Base-by-base conservation (phyloP, 2,329 filamentous ascomycete species). In the Penicillium verrucosum region DNA sequence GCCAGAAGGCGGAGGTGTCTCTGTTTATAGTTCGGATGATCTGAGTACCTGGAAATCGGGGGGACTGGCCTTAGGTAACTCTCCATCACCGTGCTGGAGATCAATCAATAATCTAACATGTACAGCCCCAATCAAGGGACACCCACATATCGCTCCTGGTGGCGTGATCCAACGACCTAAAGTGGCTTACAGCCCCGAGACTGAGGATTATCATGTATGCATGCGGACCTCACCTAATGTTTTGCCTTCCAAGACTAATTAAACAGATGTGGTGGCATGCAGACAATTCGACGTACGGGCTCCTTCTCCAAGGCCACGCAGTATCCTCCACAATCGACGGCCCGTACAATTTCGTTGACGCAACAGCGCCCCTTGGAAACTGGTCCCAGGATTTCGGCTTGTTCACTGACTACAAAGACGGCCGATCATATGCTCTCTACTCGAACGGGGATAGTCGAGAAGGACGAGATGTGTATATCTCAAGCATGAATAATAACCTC, bases 361-460 rank as follows among this genome's bases (percentile, higher is more conserved):
- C 81, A 1, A 80, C 78, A 0, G 72, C 78, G 0, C 83, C 83
- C 0, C 77, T 85, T 0, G 83, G 83, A 1, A 86, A 85, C 67
- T 85, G 83, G 83, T 84, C 81, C 0, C 83, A 86, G 60, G 83
- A 86, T 54, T 86, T 84, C 44, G 83, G 83, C 10, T 73, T 85
- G 23, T 85, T 86, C 59, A 82, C 81, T 4, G 83, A 86, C 62
- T 82, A 82, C 69, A 84, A 84, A 56, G 78, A 83, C 41, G 81
- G 82, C 11, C 75, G 76, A 0, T 78, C 80, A 0, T 85, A 85
- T 57, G 77, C 82, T 0, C 72, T 85, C 1, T 85, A 85, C 69
- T 85, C 82, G 1, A 86, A 85, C 44, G 83, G 83, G 1, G 83
- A 86, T 59, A 71, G 77, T 0, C 70, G 67, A 2, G 76, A 85